Conservation (phyloP, 1,284 basidiomycete species). For the Wolfiporia cocos region DNA sequence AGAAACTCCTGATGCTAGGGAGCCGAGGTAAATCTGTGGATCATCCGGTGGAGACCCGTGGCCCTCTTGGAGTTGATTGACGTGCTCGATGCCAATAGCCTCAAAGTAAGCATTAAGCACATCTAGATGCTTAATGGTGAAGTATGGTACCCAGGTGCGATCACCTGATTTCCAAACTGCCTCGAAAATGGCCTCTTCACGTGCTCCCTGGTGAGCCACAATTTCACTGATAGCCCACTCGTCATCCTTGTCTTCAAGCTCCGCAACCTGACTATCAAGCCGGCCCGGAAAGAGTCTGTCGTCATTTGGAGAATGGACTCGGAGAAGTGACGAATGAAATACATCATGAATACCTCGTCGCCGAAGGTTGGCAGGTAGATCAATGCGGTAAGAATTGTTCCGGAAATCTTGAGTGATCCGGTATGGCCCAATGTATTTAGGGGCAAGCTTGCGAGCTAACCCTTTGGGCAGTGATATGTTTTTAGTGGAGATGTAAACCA, state of each 20-base stretch:
- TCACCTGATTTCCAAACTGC: background rate
- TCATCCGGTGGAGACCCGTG: background rate
- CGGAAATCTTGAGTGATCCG: background rate
- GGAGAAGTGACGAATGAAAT: background rate
- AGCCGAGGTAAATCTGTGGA: background rate
- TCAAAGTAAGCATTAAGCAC: background rate
- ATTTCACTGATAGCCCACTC: constrained; percentile 1
- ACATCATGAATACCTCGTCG: constrained; percentile 1
- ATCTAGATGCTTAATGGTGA: background rate
- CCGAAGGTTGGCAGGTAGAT: background rate
- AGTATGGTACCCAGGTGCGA: background rate
- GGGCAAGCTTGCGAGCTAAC: constrained; percentile 1
- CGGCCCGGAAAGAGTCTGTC: background rate
- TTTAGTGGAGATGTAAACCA: background rate
- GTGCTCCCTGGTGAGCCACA: background rate
- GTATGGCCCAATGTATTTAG: constrained; percentile 1
- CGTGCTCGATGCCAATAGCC: background rate
- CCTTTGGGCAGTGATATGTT: background rate
- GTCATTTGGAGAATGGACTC: background rate
- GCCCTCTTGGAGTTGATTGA: background rate
- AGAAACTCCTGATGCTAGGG: no score
- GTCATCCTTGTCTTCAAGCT: background rate
- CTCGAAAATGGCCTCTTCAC: background rate
- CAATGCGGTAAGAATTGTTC: background rate
- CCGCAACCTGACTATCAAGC: background rate